phyloP scores from a whole-genome alignment of 2,329 filamentous ascomycete species.

The Dothideomycetes sp. region DNA sequence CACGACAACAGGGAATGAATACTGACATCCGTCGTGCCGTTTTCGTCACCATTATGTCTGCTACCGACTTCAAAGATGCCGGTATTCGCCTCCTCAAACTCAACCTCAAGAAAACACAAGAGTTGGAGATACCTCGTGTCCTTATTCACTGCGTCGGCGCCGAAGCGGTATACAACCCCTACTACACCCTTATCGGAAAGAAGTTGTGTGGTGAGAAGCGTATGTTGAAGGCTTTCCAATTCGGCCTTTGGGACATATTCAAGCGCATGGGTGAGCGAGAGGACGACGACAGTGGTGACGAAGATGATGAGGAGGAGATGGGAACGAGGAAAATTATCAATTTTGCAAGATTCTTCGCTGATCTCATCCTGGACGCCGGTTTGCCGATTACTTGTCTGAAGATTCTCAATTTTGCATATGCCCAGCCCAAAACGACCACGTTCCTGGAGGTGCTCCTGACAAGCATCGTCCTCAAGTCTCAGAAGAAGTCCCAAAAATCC shows the following conservation, averaged over 20 bases:
- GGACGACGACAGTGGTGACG: conserved; percentile 44
- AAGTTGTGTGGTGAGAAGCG: conserved; percentile 56
- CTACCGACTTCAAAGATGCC: conserved; percentile 73
- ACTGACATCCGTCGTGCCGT: conserved; percentile 82
- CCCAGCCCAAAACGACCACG: conserved; percentile 63
- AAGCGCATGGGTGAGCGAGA: conserved; percentile 71
- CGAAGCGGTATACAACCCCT: conserved; percentile 80
- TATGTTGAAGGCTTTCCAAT: conserved; percentile 76
- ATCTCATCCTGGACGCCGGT: conserved; percentile 48
- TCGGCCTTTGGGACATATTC: conserved; percentile 77
- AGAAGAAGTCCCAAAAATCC: conserved; percentile 32
- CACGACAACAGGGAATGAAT: conserved; percentile 73
- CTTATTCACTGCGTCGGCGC: conserved; percentile 77
- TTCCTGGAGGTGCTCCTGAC: conserved; percentile 77
- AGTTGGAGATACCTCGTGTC: conserved; percentile 77
- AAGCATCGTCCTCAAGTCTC: conserved; percentile 49
- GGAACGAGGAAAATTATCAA: conserved; percentile 53
- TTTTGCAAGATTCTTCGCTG: conserved; percentile 55
- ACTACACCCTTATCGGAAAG: conserved; percentile 77
- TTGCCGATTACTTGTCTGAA: conserved; percentile 48
- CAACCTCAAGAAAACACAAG: conserved; percentile 73
- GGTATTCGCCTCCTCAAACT: conserved; percentile 70
- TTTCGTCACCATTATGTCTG: conserved; percentile 82
- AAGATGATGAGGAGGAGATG: conserved; percentile 40
- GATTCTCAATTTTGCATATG: conserved; percentile 65